Evolutionary conservation across 2,329 filamentous ascomycete genomes (phyloP), one percentile per base, ranked within the genome.

Genomic region (Dothistroma septosporum): DNA sequence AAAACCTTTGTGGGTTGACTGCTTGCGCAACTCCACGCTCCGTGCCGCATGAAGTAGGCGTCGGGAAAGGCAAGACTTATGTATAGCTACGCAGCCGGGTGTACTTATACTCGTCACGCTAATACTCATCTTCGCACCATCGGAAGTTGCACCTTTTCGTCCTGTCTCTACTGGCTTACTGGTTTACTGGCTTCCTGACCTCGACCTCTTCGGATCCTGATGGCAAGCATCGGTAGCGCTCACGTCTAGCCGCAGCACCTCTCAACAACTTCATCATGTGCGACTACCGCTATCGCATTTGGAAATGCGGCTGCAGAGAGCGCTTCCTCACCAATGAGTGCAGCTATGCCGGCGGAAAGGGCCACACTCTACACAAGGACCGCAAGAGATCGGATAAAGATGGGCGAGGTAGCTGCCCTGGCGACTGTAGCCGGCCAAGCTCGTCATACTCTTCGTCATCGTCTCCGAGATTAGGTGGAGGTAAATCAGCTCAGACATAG

Each of bases 361-460:
- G 58, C 28, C 58, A 60, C 32, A 49, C 31, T 10, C 37, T 60
- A 16, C 58, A 60, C 58, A 60, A 60, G 35, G 58, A 60, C 33
- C 53, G 58, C 44, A 35, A 55, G 22, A 44, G 50, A 16, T 31
- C 47, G 16, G 58, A 60, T 22, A 53, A 52, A 46, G 14, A 46
- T 14, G 53, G 49, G 12, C 41, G 24, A 37, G 58, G 58, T 8
- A 9, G 21, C 19, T 60, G 58, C 21, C 58, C 58, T 22, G 48
- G 28, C n/a, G 32, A 46, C 9, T 60, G 58, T 32, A n/a, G 48
- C 21, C 41, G 41, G n/a, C 41, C 41, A 44, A 44, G 41, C 41
- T 44, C 41, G 4, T 14, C 41, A 37, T 24, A 52, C 31, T 53
- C 28, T 12, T 14, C 16, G 3, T 31, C 24, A 53, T 32, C 50